Evolutionary conservation across 768 basidiomycete species (phyloP), one percentile per base, ranked within the genome.

Genomic region (Astraeus odoratus): DNA sequence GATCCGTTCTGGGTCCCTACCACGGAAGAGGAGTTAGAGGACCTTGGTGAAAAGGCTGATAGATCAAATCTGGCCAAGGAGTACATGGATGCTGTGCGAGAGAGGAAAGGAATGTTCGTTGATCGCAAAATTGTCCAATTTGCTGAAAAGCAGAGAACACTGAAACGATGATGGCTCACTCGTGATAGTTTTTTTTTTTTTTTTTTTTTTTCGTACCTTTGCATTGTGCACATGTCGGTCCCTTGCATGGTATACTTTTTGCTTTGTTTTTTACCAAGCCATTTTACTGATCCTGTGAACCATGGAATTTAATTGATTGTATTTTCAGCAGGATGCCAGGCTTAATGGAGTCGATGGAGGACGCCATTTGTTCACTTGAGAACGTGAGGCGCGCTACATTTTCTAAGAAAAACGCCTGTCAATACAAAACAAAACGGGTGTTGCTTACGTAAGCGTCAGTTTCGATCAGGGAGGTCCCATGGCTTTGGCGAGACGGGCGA

Each of bases 1-100:
- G 91, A 97, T 69, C 94, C 94, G 5, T 97, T 93, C 69, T 97
- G 94, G 94, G 92, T 96, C 3, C 94, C 94, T 0, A 93, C 91
- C 15, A 97, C 95, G 0, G 89, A 93, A 56, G 94, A 96, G 59
- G 95, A 98, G 52, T 70, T 98, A 31, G 95, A 98, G 61, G 95
- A 98, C 61, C 71, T 99, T 8, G 96, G 96, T 37, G 92, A 95
- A 62, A 97, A 98, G 63, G 83, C 95, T 1, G 96, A 98, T 60
- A 72, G 89, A 42, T 76, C 79, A 9, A 99, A 99, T 64, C 69
- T 97, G n/a, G 96, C 95, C 0, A 92, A 92, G 57, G 76, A 69
- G 15, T 98, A 97, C 54, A 85, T 96, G 81, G 93, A 98, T 53
- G 72, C 65, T 0, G 95, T 97, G 24, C 76, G 95, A 54, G 86